phyloP scores from a whole-genome alignment of 2,329 filamentous ascomycete genomes.

The Cladosporium sp. region DNA sequence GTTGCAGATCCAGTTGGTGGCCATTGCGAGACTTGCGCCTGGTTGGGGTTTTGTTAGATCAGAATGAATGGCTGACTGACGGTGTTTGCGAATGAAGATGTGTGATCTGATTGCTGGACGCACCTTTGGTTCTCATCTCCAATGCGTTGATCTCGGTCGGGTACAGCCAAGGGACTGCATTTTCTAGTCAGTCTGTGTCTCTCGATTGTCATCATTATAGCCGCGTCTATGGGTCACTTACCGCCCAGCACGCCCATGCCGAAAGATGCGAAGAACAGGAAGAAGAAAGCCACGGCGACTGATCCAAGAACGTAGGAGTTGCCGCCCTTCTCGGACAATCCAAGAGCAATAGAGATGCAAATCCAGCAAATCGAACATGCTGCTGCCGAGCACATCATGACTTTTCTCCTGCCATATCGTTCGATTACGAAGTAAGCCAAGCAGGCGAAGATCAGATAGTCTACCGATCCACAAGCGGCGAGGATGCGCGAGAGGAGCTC shows the following conservation, averaged over 20 bases:
- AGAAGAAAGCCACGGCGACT: slow-evolving; percentile 47
- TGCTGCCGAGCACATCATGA: slow-evolving; percentile 47
- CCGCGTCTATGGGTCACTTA: too few species aligned
- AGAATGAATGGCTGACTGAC: background rate
- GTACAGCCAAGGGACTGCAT: slow-evolving; percentile 51
- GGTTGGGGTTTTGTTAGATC: background rate
- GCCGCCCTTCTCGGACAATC: slow-evolving; percentile 38
- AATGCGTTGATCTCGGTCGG: slow-evolving; percentile 27
- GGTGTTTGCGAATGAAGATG: too few species aligned
- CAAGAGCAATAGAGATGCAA: slow-evolving; percentile 44
- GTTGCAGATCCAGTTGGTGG: slow-evolving; percentile 48
- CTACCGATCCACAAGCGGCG: slow-evolving; percentile 49
- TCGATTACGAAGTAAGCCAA: slow-evolving; percentile 47
- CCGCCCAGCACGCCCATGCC: slow-evolving; percentile 26
- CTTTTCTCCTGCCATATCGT: slow-evolving; percentile 43
- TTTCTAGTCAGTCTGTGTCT: too few species aligned
- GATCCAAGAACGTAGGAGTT: slow-evolving; percentile 43
- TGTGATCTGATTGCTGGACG: background rate
- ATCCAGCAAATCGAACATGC: slow-evolving; percentile 49
- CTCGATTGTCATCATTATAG: too few species aligned
- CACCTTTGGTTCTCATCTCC: slow-evolving; percentile 23
- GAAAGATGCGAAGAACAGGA: slow-evolving; percentile 36
- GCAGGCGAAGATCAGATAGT: slow-evolving; percentile 47
- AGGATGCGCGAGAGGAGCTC: slow-evolving; percentile 43
- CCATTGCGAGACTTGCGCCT: slow-evolving; percentile 31